phyloP scores from a whole-genome alignment of 805 yeast genomes.

The Wickerhamomyces strasburgensis region DNA sequence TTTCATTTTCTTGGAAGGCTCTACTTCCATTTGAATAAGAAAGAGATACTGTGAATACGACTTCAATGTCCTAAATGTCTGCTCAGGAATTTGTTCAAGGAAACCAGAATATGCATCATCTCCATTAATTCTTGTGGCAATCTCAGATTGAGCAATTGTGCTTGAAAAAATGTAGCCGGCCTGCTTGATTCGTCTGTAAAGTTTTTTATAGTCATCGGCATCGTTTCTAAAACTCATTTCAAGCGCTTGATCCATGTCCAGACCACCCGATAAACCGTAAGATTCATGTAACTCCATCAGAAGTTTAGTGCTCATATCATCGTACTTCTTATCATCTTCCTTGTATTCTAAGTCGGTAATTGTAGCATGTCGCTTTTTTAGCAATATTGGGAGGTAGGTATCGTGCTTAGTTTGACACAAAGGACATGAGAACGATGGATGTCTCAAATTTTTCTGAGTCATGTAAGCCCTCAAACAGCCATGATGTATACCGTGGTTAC shows the following conservation, averaged over 20 bases:
- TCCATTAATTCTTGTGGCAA: conserved; percentile 47
- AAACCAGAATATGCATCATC: conserved; percentile 28
- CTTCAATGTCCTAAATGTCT: conserved; percentile 33
- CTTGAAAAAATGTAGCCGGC: conserved; percentile 31
- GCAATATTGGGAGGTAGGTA: conserved; percentile 60
- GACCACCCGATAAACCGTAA: conserved; percentile 1
- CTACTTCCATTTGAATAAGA: conserved; percentile 3
- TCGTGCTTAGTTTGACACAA: conserved; percentile 84
- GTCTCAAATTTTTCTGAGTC: conserved; percentile 51
- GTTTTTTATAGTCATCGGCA: neutral
- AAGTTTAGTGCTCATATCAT: conserved; percentile 1
- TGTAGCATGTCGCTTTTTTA: neutral
- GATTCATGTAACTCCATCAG: conserved; percentile 3
- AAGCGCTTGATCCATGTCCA: conserved; percentile 4
- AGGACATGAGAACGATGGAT: conserved; percentile 81
- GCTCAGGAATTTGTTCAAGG: conserved; percentile 32
- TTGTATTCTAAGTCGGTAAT: no score
- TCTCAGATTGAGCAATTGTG: conserved; percentile 55
- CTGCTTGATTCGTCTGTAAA: conserved; percentile 2
- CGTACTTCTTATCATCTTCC: neutral
- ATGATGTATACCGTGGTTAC: conserved; percentile 93
- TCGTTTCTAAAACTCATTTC: neutral
- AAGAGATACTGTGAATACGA: conserved; percentile 22
- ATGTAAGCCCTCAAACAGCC: conserved; percentile 66
- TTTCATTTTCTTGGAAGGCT: no score